These are phyloP conservation scores for Daldinia sp. DNA, from an alignment of 2,329 filamentous ascomycete genomes.

Conservation along the genomic window DNA sequence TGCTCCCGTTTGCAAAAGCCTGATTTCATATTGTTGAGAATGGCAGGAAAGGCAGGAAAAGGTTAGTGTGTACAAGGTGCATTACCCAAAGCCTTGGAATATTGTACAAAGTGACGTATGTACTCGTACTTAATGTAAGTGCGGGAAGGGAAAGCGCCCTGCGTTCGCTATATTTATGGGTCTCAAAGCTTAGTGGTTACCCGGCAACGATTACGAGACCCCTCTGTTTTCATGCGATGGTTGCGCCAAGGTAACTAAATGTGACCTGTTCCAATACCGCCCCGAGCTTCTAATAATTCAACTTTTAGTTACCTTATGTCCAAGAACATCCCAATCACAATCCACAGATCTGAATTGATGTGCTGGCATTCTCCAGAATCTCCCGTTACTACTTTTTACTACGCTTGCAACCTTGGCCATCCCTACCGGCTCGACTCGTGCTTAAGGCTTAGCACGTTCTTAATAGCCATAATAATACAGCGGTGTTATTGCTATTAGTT, in stretches of 20 bases:
- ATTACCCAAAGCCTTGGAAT: conserved; percentile 6
- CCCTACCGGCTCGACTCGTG: conserved; percentile 15
- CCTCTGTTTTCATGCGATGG: conserved; percentile 44
- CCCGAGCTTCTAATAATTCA: conserved; percentile 34
- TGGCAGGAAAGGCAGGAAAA: too few species aligned
- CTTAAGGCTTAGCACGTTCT: conserved; percentile 21
- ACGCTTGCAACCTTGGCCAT: conserved; percentile 22
- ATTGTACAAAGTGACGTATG: conserved; percentile 12
- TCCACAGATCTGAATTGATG: conserved; percentile 39
- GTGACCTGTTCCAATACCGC: conserved; percentile 36
- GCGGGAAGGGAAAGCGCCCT: conserved; percentile 10
- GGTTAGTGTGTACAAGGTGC: conserved; percentile 6
- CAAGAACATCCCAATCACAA: conserved; percentile 36
- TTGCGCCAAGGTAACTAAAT: conserved; percentile 30
- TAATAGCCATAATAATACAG: conserved; percentile 38
- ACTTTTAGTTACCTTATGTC: conserved; percentile 16
- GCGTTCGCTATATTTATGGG: conserved; percentile 22
- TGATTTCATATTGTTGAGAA: background rate
- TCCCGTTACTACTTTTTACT: conserved; percentile 16
- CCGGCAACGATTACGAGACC: conserved; percentile 45
- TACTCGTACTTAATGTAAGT: conserved; percentile 10
- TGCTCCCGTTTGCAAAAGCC: conserved; percentile 5
- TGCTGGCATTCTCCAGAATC: conserved; percentile 39
- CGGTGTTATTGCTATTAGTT: conserved; percentile 29
- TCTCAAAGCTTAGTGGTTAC: conserved; percentile 40